A percentile compares a stretch with the other conserved stretches of the same genome.
Evolutionary conservation across 2,329 filamentous ascomycete genomes (phyloP).

Genomic region (Keithomyces neogunnii): DNA sequence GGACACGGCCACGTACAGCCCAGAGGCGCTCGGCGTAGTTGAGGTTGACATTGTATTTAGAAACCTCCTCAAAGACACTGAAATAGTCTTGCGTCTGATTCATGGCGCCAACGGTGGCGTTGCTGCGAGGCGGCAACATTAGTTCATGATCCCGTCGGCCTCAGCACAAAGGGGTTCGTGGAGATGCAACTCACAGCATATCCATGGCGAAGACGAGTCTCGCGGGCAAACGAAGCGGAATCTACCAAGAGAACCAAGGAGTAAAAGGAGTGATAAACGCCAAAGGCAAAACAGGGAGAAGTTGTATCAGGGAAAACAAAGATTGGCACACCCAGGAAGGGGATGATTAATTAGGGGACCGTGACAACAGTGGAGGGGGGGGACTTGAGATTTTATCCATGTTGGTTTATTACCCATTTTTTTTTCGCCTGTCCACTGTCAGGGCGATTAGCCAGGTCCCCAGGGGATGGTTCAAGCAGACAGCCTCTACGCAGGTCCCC

Average conservation of each 20-base stretch:
- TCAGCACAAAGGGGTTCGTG: constrained; percentile 9
- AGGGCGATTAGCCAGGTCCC: not conserved
- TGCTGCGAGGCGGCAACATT: constrained; percentile 27
- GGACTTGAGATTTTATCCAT: constrained; percentile 9
- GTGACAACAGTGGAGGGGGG: not conserved
- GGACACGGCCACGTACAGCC: constrained; percentile 47
- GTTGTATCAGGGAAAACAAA: not conserved
- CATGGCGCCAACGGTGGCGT: constrained; percentile 40
- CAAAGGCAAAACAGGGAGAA: not conserved
- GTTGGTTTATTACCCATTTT: constrained; percentile 3
- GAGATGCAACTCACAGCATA: constrained; percentile 19
- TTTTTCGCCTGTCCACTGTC: constrained; percentile 1
- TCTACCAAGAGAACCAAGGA: not conserved
- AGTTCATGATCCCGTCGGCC: constrained; percentile 8
- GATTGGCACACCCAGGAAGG: not conserved
- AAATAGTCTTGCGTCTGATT: constrained; percentile 45
- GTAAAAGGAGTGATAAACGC: not conserved
- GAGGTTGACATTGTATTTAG: constrained; percentile 73
- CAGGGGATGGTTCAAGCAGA: constrained; percentile 2
- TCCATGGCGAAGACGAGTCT: constrained; percentile 22
- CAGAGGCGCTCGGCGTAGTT: constrained; percentile 83
- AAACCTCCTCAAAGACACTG: constrained; percentile 52
- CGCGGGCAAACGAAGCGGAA: not conserved
- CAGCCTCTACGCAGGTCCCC: not conserved
- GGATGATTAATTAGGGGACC: constrained; percentile 1